Base-by-base conservation (phyloP, 805 yeast genomes). In the Saccharomycopsis schoenii region DNA sequence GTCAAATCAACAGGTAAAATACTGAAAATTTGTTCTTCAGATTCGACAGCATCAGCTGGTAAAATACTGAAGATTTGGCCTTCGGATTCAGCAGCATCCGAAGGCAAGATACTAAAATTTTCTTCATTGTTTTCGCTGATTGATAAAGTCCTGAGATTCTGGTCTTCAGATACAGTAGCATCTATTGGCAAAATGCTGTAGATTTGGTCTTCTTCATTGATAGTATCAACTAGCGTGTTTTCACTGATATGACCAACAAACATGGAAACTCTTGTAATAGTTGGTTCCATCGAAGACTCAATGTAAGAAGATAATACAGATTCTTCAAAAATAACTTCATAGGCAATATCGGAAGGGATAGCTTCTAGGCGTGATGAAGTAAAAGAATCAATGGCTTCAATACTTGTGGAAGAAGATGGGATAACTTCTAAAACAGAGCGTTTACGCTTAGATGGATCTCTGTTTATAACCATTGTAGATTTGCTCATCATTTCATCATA, bases 401-500 rank as follows among this genome's bases (percentile, higher is more conserved):
- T 25, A 47, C n/a, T n/a, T n/a, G 24, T 21, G 2, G n/a, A 47
- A 19, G 34, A 47, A 21, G 14, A 24, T 6, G 52, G 21, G 6
- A 25, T 4, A 21, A 15, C n/a, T 47, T 47, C 52, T 25, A 47
- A 10, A 47, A 47, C 34, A 8, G 52, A 47, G n/a, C 52, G 52
- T 8, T 21, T 47, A 14, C 52, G 52, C 6, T 25, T 25, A 2
- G 52, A 69, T 61, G 61, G 67, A 61, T 60, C 60, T 9, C 61
- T 59, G 41, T 63, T 58, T 21, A 63, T 43, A 24, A 58, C 62
- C 25, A 63, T 64, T 12, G 59, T 61, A 34, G 62, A 54, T 15
- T 52, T 63, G 50, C 61, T 60, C 64, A 61, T 59, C 34, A 60
- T 59, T 43, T 63, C 65, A 37, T 63, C 61, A 55, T 63, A 63